Evolutionary conservation across 306 rosid species (phyloP), one percentile per base, ranked within the genome.

Genomic region (Pyrus bretschneideri): DNA sequence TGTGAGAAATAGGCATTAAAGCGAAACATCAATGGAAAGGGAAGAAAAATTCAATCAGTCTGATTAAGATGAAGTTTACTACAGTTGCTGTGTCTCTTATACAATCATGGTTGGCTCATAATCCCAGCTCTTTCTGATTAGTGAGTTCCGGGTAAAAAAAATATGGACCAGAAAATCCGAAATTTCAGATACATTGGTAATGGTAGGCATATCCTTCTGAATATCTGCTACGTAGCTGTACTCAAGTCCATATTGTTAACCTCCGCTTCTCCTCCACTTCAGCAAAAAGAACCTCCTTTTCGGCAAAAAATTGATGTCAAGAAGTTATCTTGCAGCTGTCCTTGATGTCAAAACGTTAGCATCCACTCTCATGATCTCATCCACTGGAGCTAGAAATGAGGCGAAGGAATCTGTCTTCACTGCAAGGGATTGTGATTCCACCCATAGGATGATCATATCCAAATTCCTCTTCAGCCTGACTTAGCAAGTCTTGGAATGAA

Each of bases 371-470:
- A 40, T 40, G 45, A 40, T 40, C 59, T 61, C 71, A 78, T 44
- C 55, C 76, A 29, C 58, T 54, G 7, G 66, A 33, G 66, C 46
- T 6, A 40, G 54, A 42, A 38, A 63, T 23, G 30, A 35, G 77
- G 72, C 71, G 30, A 35, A 78, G 33, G 59, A 71, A 78, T 18
- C 64, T 19, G 9, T 78, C 77, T 78, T 78, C 77, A 71, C 23
- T 82, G 72, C 82, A 80, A 14, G 84, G 83, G 73, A 85, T 75
- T 51, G 83, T 76, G 61, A 83, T 72, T 49, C 78, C 75, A 19
- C 79, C 88, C 68, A 78, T 84, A 4, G 81, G 86, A 72, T 84
- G 85, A 38, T 71, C 40, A 67, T 67, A 81, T 35, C 80, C 86
- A 51, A 82, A 85, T 73, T 85, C 86, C 70, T 82, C 84, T 67